These are phyloP conservation scores for Rhodotorula kratochvilovae DNA, from an alignment of 768 basidiomycete genomes.

Conservation along the genomic window DNA sequence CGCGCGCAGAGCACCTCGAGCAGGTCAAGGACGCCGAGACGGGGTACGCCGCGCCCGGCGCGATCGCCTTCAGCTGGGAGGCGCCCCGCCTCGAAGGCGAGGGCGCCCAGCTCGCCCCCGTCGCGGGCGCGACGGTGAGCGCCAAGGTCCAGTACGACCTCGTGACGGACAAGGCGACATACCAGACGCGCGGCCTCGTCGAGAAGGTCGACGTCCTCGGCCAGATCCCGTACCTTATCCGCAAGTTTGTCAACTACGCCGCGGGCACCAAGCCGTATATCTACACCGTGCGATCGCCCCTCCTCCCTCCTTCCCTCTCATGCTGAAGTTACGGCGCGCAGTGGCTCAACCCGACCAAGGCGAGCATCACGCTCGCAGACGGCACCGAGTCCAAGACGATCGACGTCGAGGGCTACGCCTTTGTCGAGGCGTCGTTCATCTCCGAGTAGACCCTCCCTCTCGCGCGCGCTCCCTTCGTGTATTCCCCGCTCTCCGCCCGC, in stretches of 20 bases:
- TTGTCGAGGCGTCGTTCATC: conserved; percentile 87
- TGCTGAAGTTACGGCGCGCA: conserved; percentile 39
- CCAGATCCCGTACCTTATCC: conserved; percentile 87
- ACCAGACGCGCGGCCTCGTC: conserved; percentile 57
- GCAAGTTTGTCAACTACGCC: conserved; percentile 87
- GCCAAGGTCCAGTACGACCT: conserved; percentile 59
- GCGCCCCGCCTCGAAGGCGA: conserved; percentile 57
- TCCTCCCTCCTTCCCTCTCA: conserved; percentile 73
- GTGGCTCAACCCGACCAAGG: conserved; percentile 60
- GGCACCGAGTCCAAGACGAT: conserved; percentile 45
- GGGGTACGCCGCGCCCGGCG: conserved; percentile 67
- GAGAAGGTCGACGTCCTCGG: conserved; percentile 93
- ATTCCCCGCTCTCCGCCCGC: background rate
- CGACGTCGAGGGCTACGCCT: conserved; percentile 64
- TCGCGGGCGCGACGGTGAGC: conserved; percentile 56
- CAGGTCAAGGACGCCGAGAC: conserved; percentile 69
- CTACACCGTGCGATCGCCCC: conserved; percentile 73
- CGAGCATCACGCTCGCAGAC: conserved; percentile 52
- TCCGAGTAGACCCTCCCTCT: conserved; percentile 48
- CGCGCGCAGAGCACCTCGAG: conserved; percentile 59
- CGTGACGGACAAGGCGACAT: conserved; percentile 17
- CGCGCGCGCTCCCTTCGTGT: background rate
- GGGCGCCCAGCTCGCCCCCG: conserved; percentile 42
- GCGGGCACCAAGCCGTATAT: conserved; percentile 77
- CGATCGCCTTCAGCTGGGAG: conserved; percentile 71